These are phyloP conservation scores for Quercus wislizeni DNA, from an alignment of 306 rosid genomes.

Conservation along the genomic window DNA sequence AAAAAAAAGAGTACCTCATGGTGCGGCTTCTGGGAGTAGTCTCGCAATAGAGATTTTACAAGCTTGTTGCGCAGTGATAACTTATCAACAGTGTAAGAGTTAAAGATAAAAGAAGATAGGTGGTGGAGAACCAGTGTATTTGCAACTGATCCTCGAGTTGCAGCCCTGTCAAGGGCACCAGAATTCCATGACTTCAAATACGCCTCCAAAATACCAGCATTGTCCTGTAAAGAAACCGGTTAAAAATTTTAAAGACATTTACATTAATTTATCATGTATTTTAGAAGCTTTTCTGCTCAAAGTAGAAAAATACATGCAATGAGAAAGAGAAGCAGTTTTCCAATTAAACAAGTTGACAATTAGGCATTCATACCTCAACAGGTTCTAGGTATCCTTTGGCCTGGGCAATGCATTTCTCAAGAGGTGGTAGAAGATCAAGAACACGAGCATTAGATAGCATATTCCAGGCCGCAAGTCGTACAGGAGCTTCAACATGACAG, in stretches of 20 bases:
- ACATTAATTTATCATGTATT: background rate
- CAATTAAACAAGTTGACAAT: background rate
- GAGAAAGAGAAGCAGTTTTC: background rate
- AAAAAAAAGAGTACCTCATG: conserved; percentile 55
- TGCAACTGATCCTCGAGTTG: conserved; percentile 65
- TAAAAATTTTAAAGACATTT: background rate
- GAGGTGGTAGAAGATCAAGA: conserved; percentile 87
- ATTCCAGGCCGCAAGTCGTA: conserved; percentile 85
- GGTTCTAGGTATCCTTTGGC: conserved; percentile 87
- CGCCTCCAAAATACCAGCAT: conserved; percentile 67
- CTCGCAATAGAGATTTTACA: conserved; percentile 70
- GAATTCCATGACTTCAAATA: conserved; percentile 83
- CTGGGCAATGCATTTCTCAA: conserved; percentile 64
- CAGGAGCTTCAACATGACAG: conserved; percentile 65
- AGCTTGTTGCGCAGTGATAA: conserved; percentile 65
- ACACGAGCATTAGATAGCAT: conserved; percentile 64
- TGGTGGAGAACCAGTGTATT: conserved; percentile 67
- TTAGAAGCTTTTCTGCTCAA: background rate
- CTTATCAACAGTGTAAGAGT: conserved; percentile 37
- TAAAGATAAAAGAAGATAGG: conserved; percentile 70
- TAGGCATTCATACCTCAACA: conserved; percentile 57
- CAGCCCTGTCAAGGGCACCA: conserved; percentile 86
- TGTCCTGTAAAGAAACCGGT: conserved; percentile 51
- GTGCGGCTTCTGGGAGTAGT: conserved; percentile 59
- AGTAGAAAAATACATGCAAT: background rate